Conservation (phyloP, 345 rosid species). For the Brassica juncea region DNA sequence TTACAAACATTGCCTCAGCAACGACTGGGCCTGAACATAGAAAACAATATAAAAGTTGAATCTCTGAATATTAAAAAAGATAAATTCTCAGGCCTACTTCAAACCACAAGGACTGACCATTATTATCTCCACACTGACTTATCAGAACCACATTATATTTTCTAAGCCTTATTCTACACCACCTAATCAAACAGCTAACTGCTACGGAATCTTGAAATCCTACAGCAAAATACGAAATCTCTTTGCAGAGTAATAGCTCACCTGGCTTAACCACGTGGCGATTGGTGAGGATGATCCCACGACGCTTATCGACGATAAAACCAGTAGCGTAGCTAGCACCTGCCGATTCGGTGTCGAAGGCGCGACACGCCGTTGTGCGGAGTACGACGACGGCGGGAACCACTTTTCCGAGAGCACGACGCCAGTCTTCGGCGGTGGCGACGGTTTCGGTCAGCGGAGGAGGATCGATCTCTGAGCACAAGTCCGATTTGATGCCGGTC, state of each 20-base stretch:
- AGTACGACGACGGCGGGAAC: slow-evolving; percentile 92
- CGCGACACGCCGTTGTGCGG: slow-evolving; percentile 77
- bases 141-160: background rate
- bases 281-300: slow-evolving; percentile 92
- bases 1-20: slow-evolving; percentile 93
- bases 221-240: background rate
- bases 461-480: slow-evolving; percentile 68
- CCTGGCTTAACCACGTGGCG: slow-evolving; percentile 96
- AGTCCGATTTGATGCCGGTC: slow-evolving; percentile 54
- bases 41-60: slow-evolving; percentile 4
- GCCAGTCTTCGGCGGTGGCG: slow-evolving; percentile 88
- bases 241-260: slow-evolving; percentile 8
- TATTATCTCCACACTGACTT: background rate
- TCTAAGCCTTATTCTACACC: background rate
- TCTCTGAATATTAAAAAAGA: background rate
- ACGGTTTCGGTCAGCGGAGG: slow-evolving; percentile 52
- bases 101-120: background rate
- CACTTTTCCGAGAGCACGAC: slow-evolving; percentile 64
- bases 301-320: slow-evolving; percentile 80
- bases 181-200: slow-evolving; percentile 16
- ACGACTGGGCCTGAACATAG: slow-evolving; percentile 73
- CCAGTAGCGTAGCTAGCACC: slow-evolving; percentile 86
- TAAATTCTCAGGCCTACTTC: background rate
- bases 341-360: slow-evolving; percentile 85
- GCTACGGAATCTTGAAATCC: too few relatives aligned